A percentile compares a stretch with the other conserved stretches of the same genome.
Conservation (phyloP, 179 eudicot genomes). For the Heliamphora pulchella region DNA sequence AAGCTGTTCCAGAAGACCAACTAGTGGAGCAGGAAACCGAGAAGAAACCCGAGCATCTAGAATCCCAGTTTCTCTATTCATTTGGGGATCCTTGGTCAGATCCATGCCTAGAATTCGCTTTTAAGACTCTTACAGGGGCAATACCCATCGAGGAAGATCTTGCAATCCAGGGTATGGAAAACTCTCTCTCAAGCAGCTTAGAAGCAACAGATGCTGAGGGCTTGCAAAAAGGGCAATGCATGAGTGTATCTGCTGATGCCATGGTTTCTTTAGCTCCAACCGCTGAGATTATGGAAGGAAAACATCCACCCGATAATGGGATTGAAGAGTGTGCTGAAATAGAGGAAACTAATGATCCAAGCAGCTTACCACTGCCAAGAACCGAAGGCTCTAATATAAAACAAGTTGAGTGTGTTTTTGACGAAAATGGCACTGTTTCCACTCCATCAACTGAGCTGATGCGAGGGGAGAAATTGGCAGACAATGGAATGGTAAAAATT, state of each 20-base stretch:
- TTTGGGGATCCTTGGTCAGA: slow-evolving; percentile 42
- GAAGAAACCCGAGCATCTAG: slow-evolving; percentile 18
- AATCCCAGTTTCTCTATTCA: slow-evolving; percentile 28
- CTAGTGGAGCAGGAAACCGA: slow-evolving; percentile 6
- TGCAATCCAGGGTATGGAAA: no score
- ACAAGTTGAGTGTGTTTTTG: neutral
- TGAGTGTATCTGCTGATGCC: neutral
- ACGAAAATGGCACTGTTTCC: slow-evolving; percentile 16
- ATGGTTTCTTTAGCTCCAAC: neutral
- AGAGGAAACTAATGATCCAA: slow-evolving; percentile 14
- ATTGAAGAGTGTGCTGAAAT: neutral
- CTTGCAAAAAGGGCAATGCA: no score
- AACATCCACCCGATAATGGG: neutral
- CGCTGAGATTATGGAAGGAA: slow-evolving; percentile 5
- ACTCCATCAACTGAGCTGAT: slow-evolving; percentile 16
- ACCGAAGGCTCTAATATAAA: slow-evolving; percentile 17
- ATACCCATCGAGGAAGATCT: slow-evolving; percentile 12
- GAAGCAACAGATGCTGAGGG: no score
- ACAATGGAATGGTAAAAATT: slow-evolving; percentile 12
- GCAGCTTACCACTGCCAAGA: slow-evolving; percentile 3
- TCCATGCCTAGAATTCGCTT: slow-evolving; percentile 69
- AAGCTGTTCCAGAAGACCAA: slow-evolving; percentile 24
- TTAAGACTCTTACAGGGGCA: slow-evolving; percentile 61
- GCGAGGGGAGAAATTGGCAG: slow-evolving; percentile 14
- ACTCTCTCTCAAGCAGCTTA: no score